phyloP scores from a whole-genome alignment of 352 stramenopile genomes.

The Pythium rhizo-oryzae region DNA sequence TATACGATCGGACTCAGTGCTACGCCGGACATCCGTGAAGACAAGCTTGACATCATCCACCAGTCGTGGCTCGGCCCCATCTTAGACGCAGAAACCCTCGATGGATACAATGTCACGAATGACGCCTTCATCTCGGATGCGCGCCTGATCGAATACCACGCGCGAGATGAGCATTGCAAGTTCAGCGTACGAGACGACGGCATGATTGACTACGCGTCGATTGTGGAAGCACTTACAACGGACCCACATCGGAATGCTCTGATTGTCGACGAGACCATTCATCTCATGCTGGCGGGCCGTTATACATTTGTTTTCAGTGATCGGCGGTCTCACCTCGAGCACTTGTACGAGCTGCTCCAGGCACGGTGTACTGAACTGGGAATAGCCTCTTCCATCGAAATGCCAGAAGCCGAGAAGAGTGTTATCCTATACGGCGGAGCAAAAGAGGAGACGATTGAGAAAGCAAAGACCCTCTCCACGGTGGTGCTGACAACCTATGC shows the following conservation, averaged over 20 bases:
- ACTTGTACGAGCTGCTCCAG: neutral
- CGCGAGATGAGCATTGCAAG: neutral
- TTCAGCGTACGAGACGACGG: neutral
- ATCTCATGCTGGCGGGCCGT: neutral
- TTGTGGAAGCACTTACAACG: neutral
- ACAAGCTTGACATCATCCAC: slow-evolving; percentile 1
- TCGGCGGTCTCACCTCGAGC: neutral
- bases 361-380: neutral
- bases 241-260: neutral
- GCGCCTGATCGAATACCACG: neutral
- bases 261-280: neutral
- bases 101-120: neutral
- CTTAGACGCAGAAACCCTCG: neutral
- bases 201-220: slow-evolving; percentile 2
- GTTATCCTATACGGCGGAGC: neutral
- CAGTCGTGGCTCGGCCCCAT: neutral
- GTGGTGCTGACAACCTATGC: slow-evolving; percentile 3
- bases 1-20: neutral
- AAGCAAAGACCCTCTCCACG: neutral
- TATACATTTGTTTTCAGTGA: neutral
- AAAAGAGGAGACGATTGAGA: neutral
- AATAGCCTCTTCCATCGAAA: neutral
- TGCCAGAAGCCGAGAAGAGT: neutral
- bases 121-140: neutral
- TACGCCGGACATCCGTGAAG: neutral